phyloP scores from a whole-genome alignment of 1,139 yeast genomes.

The Geotrichum bryndzae region DNA sequence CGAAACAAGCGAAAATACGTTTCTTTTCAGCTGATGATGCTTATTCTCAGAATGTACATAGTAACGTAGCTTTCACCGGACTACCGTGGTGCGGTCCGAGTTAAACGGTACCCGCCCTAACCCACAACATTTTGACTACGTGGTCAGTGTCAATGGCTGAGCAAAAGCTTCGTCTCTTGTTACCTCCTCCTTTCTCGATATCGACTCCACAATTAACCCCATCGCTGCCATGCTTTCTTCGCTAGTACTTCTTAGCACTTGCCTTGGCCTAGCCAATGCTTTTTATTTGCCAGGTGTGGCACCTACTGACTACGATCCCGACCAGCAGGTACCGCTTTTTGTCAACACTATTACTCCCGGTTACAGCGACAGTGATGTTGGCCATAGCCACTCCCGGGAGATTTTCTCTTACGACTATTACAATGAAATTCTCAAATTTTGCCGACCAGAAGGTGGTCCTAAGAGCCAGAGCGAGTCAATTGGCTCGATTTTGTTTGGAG shows the following conservation, averaged over 20 bases:
- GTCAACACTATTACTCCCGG: constrained; percentile 91
- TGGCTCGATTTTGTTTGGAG: constrained; percentile 6
- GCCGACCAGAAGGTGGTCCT: constrained; percentile 1
- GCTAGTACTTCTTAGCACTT: neutral
- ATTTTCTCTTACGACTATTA: constrained; percentile 4
- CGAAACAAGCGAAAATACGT: too few species aligned
- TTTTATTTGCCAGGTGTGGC: constrained; percentile 95
- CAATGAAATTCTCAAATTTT: neutral
- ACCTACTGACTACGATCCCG: constrained; percentile 75
- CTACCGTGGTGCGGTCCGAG: neutral
- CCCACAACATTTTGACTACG: neutral
- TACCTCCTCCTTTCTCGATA: neutral
- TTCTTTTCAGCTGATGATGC: too few species aligned
- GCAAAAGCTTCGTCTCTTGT: neutral
- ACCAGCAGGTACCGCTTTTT: constrained; percentile 65
- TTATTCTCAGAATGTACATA: neutral
- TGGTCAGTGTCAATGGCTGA: neutral
- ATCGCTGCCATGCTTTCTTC: neutral
- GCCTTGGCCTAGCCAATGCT: constrained; percentile 37
- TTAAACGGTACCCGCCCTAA: neutral
- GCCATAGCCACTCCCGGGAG: neutral
- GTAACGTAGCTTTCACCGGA: neutral
- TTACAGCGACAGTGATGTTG: constrained; percentile 34
- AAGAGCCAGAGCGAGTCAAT: neutral
- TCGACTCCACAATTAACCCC: neutral